Conservation (phyloP, 2,329 filamentous ascomycete genomes). For the Dothidotthia symphoricarpi region DNA sequence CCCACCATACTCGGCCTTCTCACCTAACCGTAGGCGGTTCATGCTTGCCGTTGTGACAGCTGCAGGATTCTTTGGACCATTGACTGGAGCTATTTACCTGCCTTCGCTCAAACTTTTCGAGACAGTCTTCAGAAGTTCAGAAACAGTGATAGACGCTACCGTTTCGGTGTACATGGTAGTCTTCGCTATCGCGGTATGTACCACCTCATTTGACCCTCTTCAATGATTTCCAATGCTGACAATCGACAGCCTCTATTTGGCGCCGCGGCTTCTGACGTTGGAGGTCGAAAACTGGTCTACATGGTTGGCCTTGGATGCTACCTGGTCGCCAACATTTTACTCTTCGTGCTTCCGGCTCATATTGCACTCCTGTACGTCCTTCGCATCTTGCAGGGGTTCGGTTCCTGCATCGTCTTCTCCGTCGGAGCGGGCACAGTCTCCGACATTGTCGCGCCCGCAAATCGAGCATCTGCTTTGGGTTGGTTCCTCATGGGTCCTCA, state of each 20-base stretch:
- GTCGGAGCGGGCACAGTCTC: slow-evolving; percentile 48
- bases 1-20: slow-evolving; percentile 42
- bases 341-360: slow-evolving; percentile 43
- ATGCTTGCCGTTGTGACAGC: slow-evolving; percentile 44
- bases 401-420: slow-evolving; percentile 45
- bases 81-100: slow-evolving; percentile 49
- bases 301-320: slow-evolving; percentile 44
- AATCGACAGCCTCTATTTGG: slow-evolving; percentile 42
- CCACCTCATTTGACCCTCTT: background rate
- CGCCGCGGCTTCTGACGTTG: slow-evolving; percentile 43
- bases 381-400: slow-evolving; percentile 46
- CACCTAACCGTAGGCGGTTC: slow-evolving; percentile 37
- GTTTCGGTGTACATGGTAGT: slow-evolving; percentile 49
- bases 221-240: slow-evolving; percentile 6
- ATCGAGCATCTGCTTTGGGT: slow-evolving; percentile 43
- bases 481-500: slow-evolving; percentile 48
- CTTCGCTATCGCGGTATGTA: slow-evolving; percentile 42
- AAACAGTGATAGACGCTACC: slow-evolving; percentile 44
- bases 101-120: slow-evolving; percentile 43
- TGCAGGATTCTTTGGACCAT: slow-evolving; percentile 46
- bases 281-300: slow-evolving; percentile 45
- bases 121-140: slow-evolving; percentile 38
- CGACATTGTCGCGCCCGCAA: slow-evolving; percentile 44
- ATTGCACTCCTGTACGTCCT: slow-evolving; percentile 43
- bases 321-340: slow-evolving; percentile 42